Conservation (phyloP, 192 early-diverging fungal species). For the Coemansia sp. region DNA sequence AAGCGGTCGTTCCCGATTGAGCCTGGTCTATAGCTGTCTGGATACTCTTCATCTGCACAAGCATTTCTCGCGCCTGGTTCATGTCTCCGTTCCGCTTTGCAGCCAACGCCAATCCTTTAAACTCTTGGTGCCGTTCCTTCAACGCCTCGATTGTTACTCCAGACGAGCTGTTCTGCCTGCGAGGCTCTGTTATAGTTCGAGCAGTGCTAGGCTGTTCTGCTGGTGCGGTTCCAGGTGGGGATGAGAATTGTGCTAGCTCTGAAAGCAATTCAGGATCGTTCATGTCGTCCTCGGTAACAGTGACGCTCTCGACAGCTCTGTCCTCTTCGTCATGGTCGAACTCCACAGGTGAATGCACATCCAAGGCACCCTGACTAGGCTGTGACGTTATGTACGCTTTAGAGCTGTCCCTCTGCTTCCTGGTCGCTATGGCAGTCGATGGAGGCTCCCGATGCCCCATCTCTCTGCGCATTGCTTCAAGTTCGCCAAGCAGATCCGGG, state of each 20-base stretch:
- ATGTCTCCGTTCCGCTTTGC: conserved; percentile 35
- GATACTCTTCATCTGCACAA: conserved; percentile 29
- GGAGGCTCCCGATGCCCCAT: conserved; percentile 29
- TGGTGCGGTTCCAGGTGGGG: not conserved
- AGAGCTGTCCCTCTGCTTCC: not conserved
- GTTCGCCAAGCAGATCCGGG: conserved; percentile 43
- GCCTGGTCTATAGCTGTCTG: conserved; percentile 16
- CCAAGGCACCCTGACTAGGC: not conserved
- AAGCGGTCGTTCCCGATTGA: conserved; percentile 5
- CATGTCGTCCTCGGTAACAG: conserved; percentile 47
- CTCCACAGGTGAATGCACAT: not conserved
- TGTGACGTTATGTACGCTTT: not conserved
- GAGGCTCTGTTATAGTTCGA: not conserved
- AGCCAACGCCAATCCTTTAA: conserved; percentile 30
- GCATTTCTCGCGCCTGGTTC: conserved; percentile 27
- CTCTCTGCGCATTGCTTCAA: conserved; percentile 35
- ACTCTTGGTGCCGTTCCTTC: conserved; percentile 13
- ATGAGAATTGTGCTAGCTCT: conserved; percentile 22
- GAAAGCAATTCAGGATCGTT: conserved; percentile 37
- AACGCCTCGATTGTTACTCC: not conserved
- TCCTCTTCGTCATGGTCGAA: conserved; percentile 20
- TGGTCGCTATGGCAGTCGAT: not conserved
- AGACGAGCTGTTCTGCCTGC: not conserved
- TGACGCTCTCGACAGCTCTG: conserved; percentile 16
- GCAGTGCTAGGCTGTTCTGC: not conserved